A percentile compares a stretch with the other conserved stretches of the same genome.
These are phyloP conservation scores for Pythium sp. DNA, from an alignment of 352 stramenopile genomes.

Conservation along the genomic window DNA sequence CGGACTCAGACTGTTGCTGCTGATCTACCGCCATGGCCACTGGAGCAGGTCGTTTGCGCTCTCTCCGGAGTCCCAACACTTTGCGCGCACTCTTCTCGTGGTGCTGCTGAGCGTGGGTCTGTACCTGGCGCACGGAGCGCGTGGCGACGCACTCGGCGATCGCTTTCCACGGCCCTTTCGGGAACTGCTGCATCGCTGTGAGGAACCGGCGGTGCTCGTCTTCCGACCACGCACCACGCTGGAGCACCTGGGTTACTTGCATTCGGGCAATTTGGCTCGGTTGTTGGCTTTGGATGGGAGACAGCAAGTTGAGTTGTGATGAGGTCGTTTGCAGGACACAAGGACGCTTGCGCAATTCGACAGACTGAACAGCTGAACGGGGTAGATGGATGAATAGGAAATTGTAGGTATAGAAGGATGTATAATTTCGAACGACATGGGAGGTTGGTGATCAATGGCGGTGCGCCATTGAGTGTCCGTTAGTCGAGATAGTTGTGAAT, in stretches of 20 bases:
- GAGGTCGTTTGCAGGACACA: not conserved
- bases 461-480: not conserved
- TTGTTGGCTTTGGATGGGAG: not conserved
- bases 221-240: slow-evolving; percentile 19
- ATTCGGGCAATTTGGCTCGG: not conserved
- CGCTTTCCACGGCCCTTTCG: slow-evolving; percentile 19
- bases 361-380: not conserved
- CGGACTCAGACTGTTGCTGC: not conserved
- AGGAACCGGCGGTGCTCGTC: slow-evolving; percentile 25
- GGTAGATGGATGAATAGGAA: not conserved
- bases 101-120: slow-evolving; percentile 28
- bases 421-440: not conserved
- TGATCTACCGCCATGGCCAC: not conserved
- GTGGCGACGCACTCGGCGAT: slow-evolving; percentile 22
- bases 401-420: not conserved
- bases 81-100: slow-evolving; percentile 23
- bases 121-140: slow-evolving; percentile 24
- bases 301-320: slow-evolving; percentile 8
- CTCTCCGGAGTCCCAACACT: slow-evolving; percentile 12
- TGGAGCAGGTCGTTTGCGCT: not conserved
- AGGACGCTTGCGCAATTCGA: not conserved
- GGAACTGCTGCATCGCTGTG: slow-evolving; percentile 19
- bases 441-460: not conserved
- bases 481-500: not conserved
- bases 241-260: not conserved